These are phyloP conservation scores for Buddleja alternifolia DNA, from an alignment of 257 asterid species.

Conservation along the genomic window DNA sequence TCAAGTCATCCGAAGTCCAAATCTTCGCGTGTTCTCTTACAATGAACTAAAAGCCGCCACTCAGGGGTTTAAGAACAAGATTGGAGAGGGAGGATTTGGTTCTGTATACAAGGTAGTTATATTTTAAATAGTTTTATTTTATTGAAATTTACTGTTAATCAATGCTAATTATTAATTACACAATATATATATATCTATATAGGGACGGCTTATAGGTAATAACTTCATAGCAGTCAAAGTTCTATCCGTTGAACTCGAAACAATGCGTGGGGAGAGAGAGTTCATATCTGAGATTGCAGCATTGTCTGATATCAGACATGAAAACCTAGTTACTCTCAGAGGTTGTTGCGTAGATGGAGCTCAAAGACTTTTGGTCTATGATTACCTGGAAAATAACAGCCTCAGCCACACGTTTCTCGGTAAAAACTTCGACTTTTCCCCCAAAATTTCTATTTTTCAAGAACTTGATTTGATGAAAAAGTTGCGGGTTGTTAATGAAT, in stretches of 20 bases:
- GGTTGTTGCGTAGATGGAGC: conserved; percentile 77
- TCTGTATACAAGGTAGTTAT: conserved; percentile 66
- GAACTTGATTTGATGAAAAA: background rate
- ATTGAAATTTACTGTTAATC: background rate
- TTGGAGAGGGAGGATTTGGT: conserved; percentile 81
- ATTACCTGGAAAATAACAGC: conserved; percentile 75
- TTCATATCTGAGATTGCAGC: conserved; percentile 74
- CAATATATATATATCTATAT: background rate
- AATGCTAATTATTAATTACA: conserved; percentile 3
- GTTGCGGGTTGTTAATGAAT: conserved; percentile 11
- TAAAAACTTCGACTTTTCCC: conserved; percentile 16
- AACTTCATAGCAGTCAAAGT: conserved; percentile 66
- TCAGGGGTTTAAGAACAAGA: conserved; percentile 64
- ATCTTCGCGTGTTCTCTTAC: conserved; percentile 54
- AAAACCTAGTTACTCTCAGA: conserved; percentile 60
- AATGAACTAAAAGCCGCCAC: conserved; percentile 59
- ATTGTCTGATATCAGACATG: conserved; percentile 63
- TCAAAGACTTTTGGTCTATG: conserved; percentile 63
- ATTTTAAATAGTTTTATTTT: background rate
- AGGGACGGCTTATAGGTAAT: conserved; percentile 67
- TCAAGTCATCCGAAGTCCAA: conserved; percentile 25
- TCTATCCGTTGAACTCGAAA: conserved; percentile 57
- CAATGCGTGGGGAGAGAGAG: conserved; percentile 77
- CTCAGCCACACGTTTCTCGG: conserved; percentile 64
- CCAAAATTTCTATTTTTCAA: too few relatives aligned